These are phyloP conservation scores for Populus deltoides DNA, from an alignment of 345 rosid species.

Conservation along the genomic window DNA sequence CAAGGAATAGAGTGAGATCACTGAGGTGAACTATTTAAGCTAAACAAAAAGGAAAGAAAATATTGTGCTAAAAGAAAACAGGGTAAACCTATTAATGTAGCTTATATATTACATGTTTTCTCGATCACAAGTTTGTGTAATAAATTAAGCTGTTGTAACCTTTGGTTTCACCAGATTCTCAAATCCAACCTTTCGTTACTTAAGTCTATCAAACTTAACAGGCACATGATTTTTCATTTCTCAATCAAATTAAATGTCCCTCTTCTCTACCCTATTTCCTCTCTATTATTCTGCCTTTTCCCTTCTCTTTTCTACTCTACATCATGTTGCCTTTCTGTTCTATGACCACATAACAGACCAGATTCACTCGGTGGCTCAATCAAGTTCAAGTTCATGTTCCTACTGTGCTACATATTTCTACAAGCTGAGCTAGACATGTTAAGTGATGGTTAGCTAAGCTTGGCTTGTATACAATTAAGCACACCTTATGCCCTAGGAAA, in stretches of 20 bases:
- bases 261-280: background rate
- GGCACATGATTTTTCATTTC: background rate
- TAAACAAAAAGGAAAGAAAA: background rate
- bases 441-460: background rate
- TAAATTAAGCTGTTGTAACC: background rate
- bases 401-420: background rate
- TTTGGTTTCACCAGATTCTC: background rate
- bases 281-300: background rate
- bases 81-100: background rate
- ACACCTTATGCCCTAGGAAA: background rate
- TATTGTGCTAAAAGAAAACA: background rate
- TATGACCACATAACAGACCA: background rate
- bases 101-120: background rate
- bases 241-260: background rate
- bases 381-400: background rate
- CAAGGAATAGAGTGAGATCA: background rate
- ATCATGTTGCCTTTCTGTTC: background rate
- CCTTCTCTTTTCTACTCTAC: background rate
- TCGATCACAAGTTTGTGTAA: background rate
- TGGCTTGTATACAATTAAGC: background rate
- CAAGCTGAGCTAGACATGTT: background rate
- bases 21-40: background rate
- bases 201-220: too few species aligned
- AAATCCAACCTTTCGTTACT: background rate
- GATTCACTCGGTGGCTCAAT: background rate